A percentile compares a stretch with the other conserved stretches of the same genome.
Conservation (phyloP, 2,329 filamentous ascomycete genomes). For the Colletotrichum shisoi region DNA sequence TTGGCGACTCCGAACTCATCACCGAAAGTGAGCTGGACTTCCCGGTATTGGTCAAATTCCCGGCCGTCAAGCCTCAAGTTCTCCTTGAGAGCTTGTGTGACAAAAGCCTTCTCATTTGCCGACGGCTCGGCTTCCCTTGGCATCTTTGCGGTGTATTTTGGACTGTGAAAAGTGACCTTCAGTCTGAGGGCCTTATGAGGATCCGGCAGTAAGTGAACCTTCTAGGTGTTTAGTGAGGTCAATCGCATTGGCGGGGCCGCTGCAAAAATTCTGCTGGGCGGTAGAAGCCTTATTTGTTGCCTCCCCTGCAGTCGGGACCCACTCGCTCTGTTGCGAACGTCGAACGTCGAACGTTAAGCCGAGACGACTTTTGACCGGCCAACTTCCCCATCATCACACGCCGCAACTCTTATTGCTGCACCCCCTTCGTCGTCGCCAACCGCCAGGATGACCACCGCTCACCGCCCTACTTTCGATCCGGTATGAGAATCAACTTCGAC, state of each 20-base stretch:
- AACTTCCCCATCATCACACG: constrained; percentile 12
- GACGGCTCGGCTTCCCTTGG: constrained; percentile 92
- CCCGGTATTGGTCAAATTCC: constrained; percentile 78
- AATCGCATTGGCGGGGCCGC: constrained; percentile 40
- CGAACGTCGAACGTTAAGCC: constrained; percentile 4
- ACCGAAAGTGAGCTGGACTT: constrained; percentile 80
- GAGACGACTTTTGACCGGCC: constrained; percentile 8
- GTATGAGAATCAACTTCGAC: constrained; percentile 57
- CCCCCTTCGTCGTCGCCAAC: not conserved
- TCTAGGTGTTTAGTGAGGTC: constrained; percentile 38
- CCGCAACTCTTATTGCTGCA: not conserved
- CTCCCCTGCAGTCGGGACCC: constrained; percentile 27
- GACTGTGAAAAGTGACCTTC: constrained; percentile 40
- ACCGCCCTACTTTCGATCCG: constrained; percentile 95
- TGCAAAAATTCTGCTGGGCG: constrained; percentile 60
- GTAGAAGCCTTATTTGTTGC: constrained; percentile 46
- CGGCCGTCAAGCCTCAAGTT: constrained; percentile 86
- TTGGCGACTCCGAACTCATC: constrained; percentile 91
- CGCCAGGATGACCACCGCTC: constrained; percentile 68
- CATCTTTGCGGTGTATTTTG: constrained; percentile 63
- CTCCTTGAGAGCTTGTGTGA: constrained; percentile 81
- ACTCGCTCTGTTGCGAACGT: constrained; percentile 9
- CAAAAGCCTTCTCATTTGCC: constrained; percentile 85
- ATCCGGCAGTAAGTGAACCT: constrained; percentile 8
- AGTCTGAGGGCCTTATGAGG: constrained; percentile 15